Base-by-base conservation (phyloP, 495 filamentous ascomycete species). In the Aspergillus avenaceus region DNA sequence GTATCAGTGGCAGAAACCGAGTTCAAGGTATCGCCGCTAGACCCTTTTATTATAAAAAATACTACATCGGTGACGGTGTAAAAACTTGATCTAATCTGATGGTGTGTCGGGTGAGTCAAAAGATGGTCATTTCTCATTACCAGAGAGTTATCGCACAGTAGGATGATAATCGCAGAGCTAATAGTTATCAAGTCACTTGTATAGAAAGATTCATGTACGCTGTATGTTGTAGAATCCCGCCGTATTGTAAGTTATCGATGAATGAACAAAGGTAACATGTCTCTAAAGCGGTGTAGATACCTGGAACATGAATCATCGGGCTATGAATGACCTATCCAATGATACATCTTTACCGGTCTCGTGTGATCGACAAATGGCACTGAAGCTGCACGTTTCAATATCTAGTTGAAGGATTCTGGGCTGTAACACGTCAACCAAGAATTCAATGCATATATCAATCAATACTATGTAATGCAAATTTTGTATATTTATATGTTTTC, bases 31-130 rank as follows among this genome's bases (percentile, higher is more conserved):
- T 75, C 72, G 69, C 65, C 59, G 55, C 26, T 27, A 26, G 50
- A 52, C 41, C 23, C 36, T 36, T 21, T 32, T 47, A 31, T 16
- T 26, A 13, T 29, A 37, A 28, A 41, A 29, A 50, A 19, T 12
- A 44, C 41, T 36, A 53, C 55, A 54, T 72, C 63, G 57, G 49
- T 78, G 76, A 74, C 47, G 71, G 72, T 56, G 48, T 45, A 54
- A 74, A 71, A 62, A 77, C 76, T 79, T 79, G 76, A 79, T 79
- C 76, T 79, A 79, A 79, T 79, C 76, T 76, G 76, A 79, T 55
- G 47, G 49, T 52, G 18, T 40, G 6, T 25, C 41, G 25, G 37
- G 31, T 31, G 1, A 29, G 24, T 26, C n/a, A n/a, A n/a, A n/a
- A n/a, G n/a, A n/a, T n/a, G n/a, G n/a, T n/a, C n/a, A n/a, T n/a